These are phyloP conservation scores for Spergularia marina DNA, from an alignment of 148 eudicot species.

Conservation along the genomic window DNA sequence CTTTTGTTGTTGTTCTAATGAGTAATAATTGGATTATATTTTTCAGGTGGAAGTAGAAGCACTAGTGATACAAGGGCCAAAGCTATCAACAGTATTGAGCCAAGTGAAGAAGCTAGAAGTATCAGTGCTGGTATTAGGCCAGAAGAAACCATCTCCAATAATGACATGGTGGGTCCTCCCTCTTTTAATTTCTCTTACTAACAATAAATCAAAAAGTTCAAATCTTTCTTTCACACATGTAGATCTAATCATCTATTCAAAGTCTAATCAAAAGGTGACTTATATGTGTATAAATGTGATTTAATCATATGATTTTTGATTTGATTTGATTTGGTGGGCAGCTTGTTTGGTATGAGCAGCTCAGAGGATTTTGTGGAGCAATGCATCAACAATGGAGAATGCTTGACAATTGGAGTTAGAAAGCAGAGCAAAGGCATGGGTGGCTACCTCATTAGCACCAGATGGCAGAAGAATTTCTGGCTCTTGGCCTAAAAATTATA, in stretches of 20 bases:
- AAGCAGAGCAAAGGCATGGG: slow-evolving; percentile 87
- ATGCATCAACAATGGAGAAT: slow-evolving; percentile 79
- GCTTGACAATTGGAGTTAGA: slow-evolving; percentile 85
- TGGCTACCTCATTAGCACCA: slow-evolving; percentile 91
- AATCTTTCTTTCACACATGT: neutral
- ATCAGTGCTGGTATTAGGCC: slow-evolving; percentile 54
- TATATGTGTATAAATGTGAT: neutral
- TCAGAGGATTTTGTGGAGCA: slow-evolving; percentile 84
- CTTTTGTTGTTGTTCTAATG: neutral
- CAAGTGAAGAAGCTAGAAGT: slow-evolving; percentile 57
- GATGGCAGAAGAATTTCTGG: slow-evolving; percentile 99
- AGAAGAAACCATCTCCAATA: slow-evolving; percentile 58
- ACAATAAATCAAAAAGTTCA: neutral
- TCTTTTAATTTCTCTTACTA: neutral
- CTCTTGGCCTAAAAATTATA: slow-evolving; percentile 55
- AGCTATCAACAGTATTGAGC: slow-evolving; percentile 42
- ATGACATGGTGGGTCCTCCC: slow-evolving; percentile 49
- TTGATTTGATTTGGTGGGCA: slow-evolving; percentile 27
- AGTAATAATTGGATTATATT: neutral
- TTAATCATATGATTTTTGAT: neutral
- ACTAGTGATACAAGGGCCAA: slow-evolving; percentile 46
- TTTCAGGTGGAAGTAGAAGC: slow-evolving; percentile 56
- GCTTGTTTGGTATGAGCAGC: slow-evolving; percentile 69
- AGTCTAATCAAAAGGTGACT: slow-evolving; percentile 12
- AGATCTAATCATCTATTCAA: neutral